Conservation (phyloP, 768 basidiomycete genomes). For the Polyporus arcularius region DNA sequence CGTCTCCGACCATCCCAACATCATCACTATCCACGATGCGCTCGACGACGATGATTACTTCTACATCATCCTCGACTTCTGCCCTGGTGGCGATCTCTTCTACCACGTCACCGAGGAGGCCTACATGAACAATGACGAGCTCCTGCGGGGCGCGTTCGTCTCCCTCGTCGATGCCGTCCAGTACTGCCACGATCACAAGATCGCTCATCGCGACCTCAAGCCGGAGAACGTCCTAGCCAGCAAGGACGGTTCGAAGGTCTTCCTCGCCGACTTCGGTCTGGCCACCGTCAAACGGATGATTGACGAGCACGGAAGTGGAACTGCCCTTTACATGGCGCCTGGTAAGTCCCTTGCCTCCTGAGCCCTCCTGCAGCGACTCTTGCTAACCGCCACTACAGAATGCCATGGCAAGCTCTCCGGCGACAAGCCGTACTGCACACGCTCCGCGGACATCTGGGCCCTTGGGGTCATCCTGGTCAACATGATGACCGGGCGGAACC, state of each 20-base stretch:
- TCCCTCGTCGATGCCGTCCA: constrained; percentile 54
- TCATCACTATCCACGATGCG: constrained; percentile 69
- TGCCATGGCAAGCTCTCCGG: constrained; percentile 6
- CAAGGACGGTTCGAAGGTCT: constrained; percentile 40
- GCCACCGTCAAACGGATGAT: constrained; percentile 19
- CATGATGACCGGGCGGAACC: constrained; percentile 46
- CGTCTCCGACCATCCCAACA: constrained; percentile 56
- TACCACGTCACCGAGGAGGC: not conserved
- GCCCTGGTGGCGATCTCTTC: constrained; percentile 37
- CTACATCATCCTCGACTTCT: constrained; percentile 63
- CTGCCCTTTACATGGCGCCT: constrained; percentile 27
- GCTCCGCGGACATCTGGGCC: constrained; percentile 31
- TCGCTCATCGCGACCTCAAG: constrained; percentile 2
- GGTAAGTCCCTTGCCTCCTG: constrained; percentile 18
- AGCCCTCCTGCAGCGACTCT: not conserved
- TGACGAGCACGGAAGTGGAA: constrained; percentile 25
- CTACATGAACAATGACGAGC: constrained; percentile 33
- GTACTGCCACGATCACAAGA: constrained; percentile 41
- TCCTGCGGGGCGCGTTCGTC: constrained; percentile 48
- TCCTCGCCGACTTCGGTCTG: constrained; percentile 46
- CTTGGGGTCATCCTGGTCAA: constrained; percentile 51
- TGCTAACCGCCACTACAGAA: constrained; percentile 6
- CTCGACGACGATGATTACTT: constrained; percentile 62
- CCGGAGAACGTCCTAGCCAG: constrained; percentile 17
- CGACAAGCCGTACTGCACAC: constrained; percentile 27